Conservation (phyloP, 768 basidiomycete species). For the Lactifluus echinatus region DNA sequence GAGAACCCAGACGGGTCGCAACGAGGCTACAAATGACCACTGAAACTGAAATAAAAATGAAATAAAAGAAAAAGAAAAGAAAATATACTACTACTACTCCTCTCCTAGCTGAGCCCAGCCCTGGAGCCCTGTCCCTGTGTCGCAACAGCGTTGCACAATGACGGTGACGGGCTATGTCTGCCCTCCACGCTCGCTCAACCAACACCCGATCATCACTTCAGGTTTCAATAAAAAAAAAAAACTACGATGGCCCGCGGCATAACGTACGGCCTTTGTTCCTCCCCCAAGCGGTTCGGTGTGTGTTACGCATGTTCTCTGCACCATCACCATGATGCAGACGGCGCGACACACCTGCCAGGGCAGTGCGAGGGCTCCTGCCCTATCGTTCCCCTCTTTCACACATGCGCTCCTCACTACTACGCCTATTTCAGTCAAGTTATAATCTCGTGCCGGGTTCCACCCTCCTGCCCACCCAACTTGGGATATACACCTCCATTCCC, state of each 20-base stretch:
- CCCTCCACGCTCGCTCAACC: no score
- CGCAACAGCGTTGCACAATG: no score
- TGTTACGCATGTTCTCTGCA: conserved; percentile 6
- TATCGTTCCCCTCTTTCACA: background rate
- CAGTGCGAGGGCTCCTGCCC: background rate
- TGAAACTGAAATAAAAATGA: no score
- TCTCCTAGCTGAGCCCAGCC: no score
- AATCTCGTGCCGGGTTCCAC: background rate
- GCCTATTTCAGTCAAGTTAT: background rate
- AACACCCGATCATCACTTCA: background rate
- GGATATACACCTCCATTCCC: background rate
- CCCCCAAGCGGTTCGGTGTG: background rate
- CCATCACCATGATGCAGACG: conserved; percentile 14
- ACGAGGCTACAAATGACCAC: conserved; percentile 12
- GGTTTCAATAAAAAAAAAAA: background rate
- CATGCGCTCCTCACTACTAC: background rate
- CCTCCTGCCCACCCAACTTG: background rate
- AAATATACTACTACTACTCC: no score
- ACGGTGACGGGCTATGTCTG: no score
- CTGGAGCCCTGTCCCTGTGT: no score
- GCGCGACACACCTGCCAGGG: background rate
- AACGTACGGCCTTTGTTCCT: background rate
- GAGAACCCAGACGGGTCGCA: background rate
- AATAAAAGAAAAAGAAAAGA: no score
- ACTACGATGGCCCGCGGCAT: background rate